phyloP scores from a whole-genome alignment of 352 stramenopile species.

The Phytopythium montanum region DNA sequence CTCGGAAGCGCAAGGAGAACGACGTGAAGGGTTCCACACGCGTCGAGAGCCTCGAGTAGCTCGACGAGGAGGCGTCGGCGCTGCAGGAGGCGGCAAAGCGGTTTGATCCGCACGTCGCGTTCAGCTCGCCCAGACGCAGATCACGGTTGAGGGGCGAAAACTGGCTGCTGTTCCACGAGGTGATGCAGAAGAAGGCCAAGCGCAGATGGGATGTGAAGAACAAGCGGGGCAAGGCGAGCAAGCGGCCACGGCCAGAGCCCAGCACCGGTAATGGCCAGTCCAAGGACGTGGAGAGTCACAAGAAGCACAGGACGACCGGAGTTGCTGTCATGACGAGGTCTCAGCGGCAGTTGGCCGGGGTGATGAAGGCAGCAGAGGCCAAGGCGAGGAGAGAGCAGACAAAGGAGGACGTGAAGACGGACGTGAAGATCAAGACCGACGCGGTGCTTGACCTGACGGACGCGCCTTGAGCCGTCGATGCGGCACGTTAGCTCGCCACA shows the following conservation, averaged over 20 bases:
- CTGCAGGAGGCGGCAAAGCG: constrained; percentile 10
- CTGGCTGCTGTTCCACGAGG: constrained; percentile 2
- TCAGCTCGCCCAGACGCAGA: no score
- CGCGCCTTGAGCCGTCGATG: not conserved
- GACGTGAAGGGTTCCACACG: constrained; percentile 17
- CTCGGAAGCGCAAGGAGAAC: constrained; percentile 16
- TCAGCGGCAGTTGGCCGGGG: not conserved
- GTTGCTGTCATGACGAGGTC: not conserved
- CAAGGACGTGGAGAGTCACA: not conserved
- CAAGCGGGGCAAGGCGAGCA: constrained; percentile 8
- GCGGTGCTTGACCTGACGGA: constrained; percentile 1
- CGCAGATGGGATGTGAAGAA: not conserved
- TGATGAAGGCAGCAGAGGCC: not conserved
- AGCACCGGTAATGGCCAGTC: not conserved
- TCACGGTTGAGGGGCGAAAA: constrained; percentile 14
- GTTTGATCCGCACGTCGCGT: no score
- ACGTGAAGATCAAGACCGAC: not conserved
- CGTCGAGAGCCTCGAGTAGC: constrained; percentile 23
- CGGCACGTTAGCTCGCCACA: no score
- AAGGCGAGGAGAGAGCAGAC: not conserved
- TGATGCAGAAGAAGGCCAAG: constrained; percentile 20
- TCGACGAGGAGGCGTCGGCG: constrained; percentile 19
- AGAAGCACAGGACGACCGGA: not conserved
- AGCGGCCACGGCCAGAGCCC: not conserved
- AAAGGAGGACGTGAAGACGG: not conserved